Evolutionary conservation across 768 basidiomycete species (phyloP).

Genomic region (Saitozyma sp.): DNA sequence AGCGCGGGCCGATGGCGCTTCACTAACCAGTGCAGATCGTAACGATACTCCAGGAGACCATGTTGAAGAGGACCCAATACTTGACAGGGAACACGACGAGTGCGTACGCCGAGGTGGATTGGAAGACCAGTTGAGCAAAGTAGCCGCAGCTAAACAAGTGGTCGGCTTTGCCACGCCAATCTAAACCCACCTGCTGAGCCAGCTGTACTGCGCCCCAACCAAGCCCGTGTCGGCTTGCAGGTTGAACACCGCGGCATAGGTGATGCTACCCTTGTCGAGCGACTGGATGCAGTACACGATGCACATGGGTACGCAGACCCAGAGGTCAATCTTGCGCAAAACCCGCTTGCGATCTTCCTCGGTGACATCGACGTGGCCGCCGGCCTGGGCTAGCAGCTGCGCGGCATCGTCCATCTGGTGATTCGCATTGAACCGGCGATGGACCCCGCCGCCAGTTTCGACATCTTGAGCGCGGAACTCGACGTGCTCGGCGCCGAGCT

Average conservation of each 20-base stretch:
- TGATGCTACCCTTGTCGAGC: conserved; percentile 51
- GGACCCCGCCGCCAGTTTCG: too few relatives aligned
- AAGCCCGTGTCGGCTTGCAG: conserved; percentile 47
- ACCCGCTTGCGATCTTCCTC: conserved; percentile 16
- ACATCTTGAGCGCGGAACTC: conserved; percentile 4
- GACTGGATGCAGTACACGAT: conserved; percentile 22
- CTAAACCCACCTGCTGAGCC: conserved; percentile 54
- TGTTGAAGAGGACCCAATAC: conserved; percentile 44
- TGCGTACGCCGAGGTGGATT: conserved; percentile 33
- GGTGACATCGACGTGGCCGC: conserved; percentile 18
- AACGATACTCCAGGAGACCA: conserved; percentile 27
- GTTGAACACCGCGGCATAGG: conserved; percentile 55
- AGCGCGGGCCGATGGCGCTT: too few relatives aligned
- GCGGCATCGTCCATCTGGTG: conserved; percentile 17
- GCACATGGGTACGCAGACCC: neutral
- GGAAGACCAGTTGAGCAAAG: conserved; percentile 33
- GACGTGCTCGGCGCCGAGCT: conserved; percentile 12
- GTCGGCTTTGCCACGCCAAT: too few relatives aligned
- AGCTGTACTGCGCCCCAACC: conserved; percentile 56
- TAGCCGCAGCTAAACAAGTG: conserved; percentile 4
- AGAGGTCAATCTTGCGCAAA: conserved; percentile 19
- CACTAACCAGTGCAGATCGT: conserved; percentile 9
- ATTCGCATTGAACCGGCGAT: too few relatives aligned
- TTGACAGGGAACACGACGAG: conserved; percentile 42
- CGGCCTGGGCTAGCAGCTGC: conserved; percentile 7